These are phyloP conservation scores for Blepharisma undulans DNA, from an alignment of 169 alveolate species.

Conservation along the genomic window DNA sequence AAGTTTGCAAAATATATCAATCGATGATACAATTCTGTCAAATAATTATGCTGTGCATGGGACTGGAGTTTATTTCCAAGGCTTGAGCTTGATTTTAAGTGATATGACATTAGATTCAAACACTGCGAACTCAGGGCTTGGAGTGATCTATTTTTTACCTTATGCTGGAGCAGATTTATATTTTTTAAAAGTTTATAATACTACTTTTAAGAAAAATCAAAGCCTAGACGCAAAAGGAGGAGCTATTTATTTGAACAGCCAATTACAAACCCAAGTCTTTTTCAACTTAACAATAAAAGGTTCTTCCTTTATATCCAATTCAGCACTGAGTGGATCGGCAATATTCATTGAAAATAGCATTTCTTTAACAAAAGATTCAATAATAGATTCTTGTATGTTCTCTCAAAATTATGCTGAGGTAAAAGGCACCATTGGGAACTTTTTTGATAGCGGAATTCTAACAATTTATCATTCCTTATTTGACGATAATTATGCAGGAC, in stretches of 20 bases:
- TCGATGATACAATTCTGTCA: background rate
- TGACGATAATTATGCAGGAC: background rate
- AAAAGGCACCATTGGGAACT: background rate
- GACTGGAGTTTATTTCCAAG: background rate
- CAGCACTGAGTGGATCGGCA: background rate
- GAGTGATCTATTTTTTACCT: background rate
- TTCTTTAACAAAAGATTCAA: background rate
- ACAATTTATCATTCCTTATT: background rate
- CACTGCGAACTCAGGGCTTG: background rate
- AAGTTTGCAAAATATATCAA: background rate
- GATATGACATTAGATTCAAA: background rate
- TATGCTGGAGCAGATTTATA: background rate
- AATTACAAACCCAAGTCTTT: background rate
- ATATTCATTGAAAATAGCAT: background rate
- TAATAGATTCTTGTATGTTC: background rate
- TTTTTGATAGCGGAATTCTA: background rate
- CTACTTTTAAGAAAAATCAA: background rate
- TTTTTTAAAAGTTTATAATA: background rate
- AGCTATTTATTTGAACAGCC: background rate
- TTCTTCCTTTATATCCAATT: background rate
- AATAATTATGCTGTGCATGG: background rate
- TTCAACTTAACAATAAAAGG: background rate
- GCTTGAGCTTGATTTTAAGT: background rate
- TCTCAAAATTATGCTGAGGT: background rate
- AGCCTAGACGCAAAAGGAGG: background rate